Evolutionary conservation across 2,329 filamentous ascomycete species (phyloP).

Genomic region (Monosporascus sp.): DNA sequence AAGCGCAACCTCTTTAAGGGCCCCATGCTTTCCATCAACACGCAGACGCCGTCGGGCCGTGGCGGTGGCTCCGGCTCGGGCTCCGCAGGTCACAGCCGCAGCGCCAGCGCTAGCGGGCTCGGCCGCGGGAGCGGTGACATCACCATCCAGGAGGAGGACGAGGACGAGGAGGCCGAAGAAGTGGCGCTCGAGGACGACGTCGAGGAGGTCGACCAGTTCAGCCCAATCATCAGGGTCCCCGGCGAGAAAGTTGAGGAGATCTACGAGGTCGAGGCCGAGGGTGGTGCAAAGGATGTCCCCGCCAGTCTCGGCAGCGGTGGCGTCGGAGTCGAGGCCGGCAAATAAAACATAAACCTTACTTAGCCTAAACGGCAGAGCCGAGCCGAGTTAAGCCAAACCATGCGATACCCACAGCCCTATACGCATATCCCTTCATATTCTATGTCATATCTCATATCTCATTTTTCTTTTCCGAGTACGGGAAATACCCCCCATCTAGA

Average conservation of each 20-base stretch:
- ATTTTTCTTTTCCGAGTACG: no score
- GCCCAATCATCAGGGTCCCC: constrained; percentile 21
- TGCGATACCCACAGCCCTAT: no score
- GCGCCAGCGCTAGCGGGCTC: constrained; percentile 56
- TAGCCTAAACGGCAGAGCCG: no score
- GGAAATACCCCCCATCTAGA: no score
- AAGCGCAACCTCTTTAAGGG: constrained; percentile 82
- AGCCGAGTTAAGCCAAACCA: no score
- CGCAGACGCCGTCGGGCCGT: constrained; percentile 17
- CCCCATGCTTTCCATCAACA: constrained; percentile 56
- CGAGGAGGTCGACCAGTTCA: constrained; percentile 30
- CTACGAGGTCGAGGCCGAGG: constrained; percentile 18
- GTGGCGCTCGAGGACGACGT: constrained; percentile 19
- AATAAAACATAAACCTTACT: no score
- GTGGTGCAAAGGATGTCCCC: neutral
- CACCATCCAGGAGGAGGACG: constrained; percentile 63
- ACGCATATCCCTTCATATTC: no score
- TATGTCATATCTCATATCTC: no score
- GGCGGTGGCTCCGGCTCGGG: constrained; percentile 23
- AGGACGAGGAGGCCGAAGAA: constrained; percentile 36
- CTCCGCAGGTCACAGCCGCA: constrained; percentile 40
- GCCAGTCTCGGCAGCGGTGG: no score
- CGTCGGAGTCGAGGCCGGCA: no score
- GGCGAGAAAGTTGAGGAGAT: constrained; percentile 29
- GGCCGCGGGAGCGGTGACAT: constrained; percentile 69